A percentile compares a stretch with the other conserved stretches of the same genome.
Conservation (phyloP, 352 stramenopile genomes). For the Pythium graminicola region DNA sequence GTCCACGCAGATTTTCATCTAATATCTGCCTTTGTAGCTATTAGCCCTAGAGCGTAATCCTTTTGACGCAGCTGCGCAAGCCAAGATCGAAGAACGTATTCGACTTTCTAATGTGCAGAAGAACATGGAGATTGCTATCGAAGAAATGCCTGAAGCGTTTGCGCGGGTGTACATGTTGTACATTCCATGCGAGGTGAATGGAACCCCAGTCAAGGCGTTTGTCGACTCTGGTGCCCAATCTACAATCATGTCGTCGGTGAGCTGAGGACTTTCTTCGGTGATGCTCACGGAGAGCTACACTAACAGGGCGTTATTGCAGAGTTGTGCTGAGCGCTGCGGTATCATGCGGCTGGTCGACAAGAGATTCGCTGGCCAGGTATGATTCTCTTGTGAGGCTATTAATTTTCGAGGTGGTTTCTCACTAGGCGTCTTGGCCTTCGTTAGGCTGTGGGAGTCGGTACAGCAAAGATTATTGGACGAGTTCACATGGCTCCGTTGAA, state of each 20-base stretch:
- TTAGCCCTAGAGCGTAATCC: conserved; percentile 61
- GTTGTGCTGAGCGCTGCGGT: conserved; percentile 84
- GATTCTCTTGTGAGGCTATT: conserved; percentile 8
- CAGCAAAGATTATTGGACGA: conserved; percentile 94
- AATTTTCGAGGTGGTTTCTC: background rate
- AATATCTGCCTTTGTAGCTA: conserved; percentile 15
- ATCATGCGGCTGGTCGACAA: conserved; percentile 88
- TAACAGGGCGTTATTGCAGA: conserved; percentile 26
- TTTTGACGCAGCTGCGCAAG: conserved; percentile 68
- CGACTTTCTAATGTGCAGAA: conserved; percentile 80
- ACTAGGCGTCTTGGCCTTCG: no score
- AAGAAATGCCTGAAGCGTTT: conserved; percentile 86
- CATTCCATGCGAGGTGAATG: conserved; percentile 80
- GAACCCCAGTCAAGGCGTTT: conserved; percentile 82
- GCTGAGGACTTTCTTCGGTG: background rate
- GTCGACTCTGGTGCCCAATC: conserved; percentile 88
- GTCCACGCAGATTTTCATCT: background rate
- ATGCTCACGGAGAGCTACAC: background rate
- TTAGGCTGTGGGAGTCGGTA: conserved; percentile 93
- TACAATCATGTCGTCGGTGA: conserved; percentile 90
- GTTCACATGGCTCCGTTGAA: conserved; percentile 92
- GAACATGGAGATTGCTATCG: conserved; percentile 87
- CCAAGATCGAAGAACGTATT: conserved; percentile 81
- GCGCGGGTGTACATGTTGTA: conserved; percentile 86
- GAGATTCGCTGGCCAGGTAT: conserved; percentile 82